Evolutionary conservation across 352 stramenopile species (phyloP).

Genomic region (Globisporangium canariense): DNA sequence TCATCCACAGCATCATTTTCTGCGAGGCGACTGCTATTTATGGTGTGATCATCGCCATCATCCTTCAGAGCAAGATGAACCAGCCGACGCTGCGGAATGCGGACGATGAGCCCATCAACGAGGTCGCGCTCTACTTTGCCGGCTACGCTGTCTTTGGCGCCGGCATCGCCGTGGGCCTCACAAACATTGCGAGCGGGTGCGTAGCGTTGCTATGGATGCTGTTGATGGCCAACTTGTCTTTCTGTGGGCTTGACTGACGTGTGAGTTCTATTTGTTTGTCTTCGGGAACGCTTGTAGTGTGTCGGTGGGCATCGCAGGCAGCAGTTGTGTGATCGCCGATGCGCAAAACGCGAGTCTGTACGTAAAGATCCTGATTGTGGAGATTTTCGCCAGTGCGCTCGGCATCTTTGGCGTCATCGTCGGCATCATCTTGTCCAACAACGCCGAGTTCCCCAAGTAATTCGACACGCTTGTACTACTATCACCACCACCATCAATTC

Average conservation of each 20-base stretch:
- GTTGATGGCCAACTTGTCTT: neutral
- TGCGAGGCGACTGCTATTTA: conserved; percentile 99
- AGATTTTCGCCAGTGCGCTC: conserved; percentile 99
- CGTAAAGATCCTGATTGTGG: conserved; percentile 99
- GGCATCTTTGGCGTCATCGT: conserved; percentile 99
- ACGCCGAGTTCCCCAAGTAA: conserved; percentile 91
- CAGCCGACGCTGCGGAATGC: conserved; percentile 57
- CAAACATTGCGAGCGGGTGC: conserved; percentile 95
- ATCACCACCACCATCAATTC: neutral
- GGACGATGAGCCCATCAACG: conserved; percentile 69
- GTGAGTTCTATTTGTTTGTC: neutral
- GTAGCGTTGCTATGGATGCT: conserved; percentile 9
- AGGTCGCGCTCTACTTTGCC: conserved; percentile 91
- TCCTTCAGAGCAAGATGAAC: conserved; percentile 97
- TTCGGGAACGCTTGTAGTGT: conserved; percentile 57
- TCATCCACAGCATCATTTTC: conserved; percentile 95
- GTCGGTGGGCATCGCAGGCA: conserved; percentile 97
- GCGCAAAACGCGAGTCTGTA: conserved; percentile 97
- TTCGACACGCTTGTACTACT: neutral
- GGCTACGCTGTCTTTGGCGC: conserved; percentile 98
- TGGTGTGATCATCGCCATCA: conserved; percentile 99
- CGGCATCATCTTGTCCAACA: conserved; percentile 98
- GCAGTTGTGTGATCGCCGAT: conserved; percentile 97
- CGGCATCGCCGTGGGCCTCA: conserved; percentile 97
- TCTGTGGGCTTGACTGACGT: neutral